phyloP scores from a whole-genome alignment of 345 rosid species.

The Nephelium lappaceum region DNA sequence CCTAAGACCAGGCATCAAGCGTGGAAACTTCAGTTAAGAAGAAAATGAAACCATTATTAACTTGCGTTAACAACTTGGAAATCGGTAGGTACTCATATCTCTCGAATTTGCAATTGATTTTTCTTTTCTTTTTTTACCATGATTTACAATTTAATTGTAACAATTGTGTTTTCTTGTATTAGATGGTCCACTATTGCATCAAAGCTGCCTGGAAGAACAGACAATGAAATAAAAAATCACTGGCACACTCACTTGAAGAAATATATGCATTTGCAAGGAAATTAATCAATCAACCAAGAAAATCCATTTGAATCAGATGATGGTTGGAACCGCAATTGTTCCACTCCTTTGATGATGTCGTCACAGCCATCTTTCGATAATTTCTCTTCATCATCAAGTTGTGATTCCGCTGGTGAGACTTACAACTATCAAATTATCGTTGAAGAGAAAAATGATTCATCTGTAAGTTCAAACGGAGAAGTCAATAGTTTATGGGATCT shows the following conservation, averaged over 20 bases:
- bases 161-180: background rate
- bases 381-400: too few species aligned
- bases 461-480: background rate
- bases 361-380: background rate
- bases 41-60: constrained; percentile 52
- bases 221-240: constrained; percentile 45
- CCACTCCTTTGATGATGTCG: background rate
- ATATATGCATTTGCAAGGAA: too few species aligned
- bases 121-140: background rate
- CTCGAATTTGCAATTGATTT: too few species aligned
- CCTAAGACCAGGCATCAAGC: constrained; percentile 53
- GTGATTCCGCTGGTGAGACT: background rate
- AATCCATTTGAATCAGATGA: constrained; percentile 15
- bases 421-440: background rate
- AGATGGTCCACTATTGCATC: constrained; percentile 68
- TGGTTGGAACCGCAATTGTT: background rate
- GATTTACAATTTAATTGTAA: too few species aligned
- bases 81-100: constrained; percentile 31
- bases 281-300: too few species aligned
- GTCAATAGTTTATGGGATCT: too few species aligned
- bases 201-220: constrained; percentile 53
- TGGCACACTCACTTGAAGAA: too few species aligned
- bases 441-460: background rate
- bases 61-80: constrained; percentile 49
- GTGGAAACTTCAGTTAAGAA: constrained; percentile 50